Percentiles rank a stretch among this genome's conserved stretches.
Evolutionary conservation across 2,329 filamentous ascomycete species (phyloP).

Genomic region (Pseudovirgaria hyperparasitica): DNA sequence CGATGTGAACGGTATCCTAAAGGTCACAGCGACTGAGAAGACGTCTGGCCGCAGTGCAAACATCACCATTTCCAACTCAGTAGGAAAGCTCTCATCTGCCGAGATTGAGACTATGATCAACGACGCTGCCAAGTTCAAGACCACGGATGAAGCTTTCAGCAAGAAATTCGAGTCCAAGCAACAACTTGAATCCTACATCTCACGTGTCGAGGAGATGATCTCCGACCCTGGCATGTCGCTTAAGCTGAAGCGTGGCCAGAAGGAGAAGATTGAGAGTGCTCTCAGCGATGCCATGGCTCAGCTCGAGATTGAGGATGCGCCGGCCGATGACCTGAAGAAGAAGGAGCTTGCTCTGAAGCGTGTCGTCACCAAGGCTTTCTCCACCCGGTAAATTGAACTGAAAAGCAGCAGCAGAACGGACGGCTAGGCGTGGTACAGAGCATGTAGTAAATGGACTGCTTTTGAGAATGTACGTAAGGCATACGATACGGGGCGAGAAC

Average conservation of each 20-base stretch:
- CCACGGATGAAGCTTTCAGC: constrained; percentile 93
- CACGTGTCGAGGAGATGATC: constrained; percentile 96
- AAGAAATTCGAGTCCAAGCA: constrained; percentile 99
- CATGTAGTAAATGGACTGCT: too few species aligned
- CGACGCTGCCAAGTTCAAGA: constrained; percentile 98
- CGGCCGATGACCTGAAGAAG: constrained; percentile 96
- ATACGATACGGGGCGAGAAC: too few species aligned
- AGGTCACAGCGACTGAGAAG: constrained; percentile 99
- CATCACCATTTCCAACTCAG: constrained; percentile 99
- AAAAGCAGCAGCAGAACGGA: too few species aligned
- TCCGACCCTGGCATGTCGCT: constrained; percentile 91
- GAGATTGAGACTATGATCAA: constrained; percentile 99
- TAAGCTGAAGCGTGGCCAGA: constrained; percentile 97
- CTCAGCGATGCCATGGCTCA: constrained; percentile 96
- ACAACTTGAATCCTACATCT: constrained; percentile 98
- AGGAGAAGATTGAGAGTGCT: constrained; percentile 98
- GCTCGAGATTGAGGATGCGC: constrained; percentile 87
- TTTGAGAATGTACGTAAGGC: too few species aligned
- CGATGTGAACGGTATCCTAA: constrained; percentile 99
- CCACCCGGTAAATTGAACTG: constrained; percentile 55
- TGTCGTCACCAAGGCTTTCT: constrained; percentile 96
- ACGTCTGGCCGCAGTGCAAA: constrained; percentile 94
- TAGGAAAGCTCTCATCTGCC: constrained; percentile 85
- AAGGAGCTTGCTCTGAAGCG: constrained; percentile 98
- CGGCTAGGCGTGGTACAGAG: too few species aligned